phyloP scores from a whole-genome alignment of 495 filamentous ascomycete genomes.

The Penicillium ucsense region DNA sequence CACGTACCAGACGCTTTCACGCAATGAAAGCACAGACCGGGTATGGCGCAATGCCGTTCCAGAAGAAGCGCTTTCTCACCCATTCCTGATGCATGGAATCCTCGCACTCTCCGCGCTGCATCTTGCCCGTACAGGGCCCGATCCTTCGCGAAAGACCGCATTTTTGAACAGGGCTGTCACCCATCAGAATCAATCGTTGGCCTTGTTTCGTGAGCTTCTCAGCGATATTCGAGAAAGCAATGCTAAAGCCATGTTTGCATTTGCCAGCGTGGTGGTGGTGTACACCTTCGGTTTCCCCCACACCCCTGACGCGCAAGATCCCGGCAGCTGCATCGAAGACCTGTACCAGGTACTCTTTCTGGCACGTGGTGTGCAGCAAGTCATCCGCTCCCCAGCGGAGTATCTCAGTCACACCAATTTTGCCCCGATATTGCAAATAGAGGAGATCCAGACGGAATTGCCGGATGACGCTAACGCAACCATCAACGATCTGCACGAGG shows the following conservation, averaged over 20 bases:
- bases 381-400: slow-evolving; percentile 22
- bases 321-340: slow-evolving; percentile 29
- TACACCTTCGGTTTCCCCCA: slow-evolving; percentile 42
- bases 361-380: slow-evolving; percentile 35
- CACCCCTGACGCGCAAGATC: slow-evolving; percentile 25
- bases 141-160: slow-evolving; percentile 10
- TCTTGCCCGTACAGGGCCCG: slow-evolving; percentile 25
- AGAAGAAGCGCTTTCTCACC: slow-evolving; percentile 36
- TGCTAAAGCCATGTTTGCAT: slow-evolving; percentile 42
- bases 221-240: slow-evolving; percentile 32
- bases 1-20: slow-evolving; percentile 22
- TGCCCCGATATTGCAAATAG: slow-evolving; percentile 21
- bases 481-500: slow-evolving; percentile 19
- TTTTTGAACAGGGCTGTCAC: slow-evolving; percentile 34
- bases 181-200: slow-evolving; percentile 39
- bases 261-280: slow-evolving; percentile 38
- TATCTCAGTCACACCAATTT: slow-evolving; percentile 20
- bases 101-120: slow-evolving; percentile 40
- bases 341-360: slow-evolving; percentile 34
- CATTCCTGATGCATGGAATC: slow-evolving; percentile 44
- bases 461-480: slow-evolving; percentile 12
- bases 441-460: slow-evolving; percentile 11
- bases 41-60: slow-evolving; percentile 38
- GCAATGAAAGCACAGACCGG: slow-evolving; percentile 20
- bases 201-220: slow-evolving; percentile 34